Conservation (phyloP, 169 alveolate species). For the Plasmodium reichenowi region DNA sequence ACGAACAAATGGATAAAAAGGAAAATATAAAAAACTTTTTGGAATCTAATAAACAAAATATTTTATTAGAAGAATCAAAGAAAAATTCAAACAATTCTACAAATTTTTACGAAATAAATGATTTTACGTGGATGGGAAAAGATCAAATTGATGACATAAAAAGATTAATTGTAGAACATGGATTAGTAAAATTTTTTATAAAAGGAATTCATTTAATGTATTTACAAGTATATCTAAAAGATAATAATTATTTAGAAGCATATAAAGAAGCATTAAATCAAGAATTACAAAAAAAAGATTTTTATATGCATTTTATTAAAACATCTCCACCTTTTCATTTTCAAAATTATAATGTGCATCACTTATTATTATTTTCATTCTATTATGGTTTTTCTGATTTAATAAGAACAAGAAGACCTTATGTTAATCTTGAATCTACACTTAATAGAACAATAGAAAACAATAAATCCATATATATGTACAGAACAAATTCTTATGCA, state of each 20-base stretch:
- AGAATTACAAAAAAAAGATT: constrained; percentile 50
- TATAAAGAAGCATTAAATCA: constrained; percentile 30
- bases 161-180: constrained; percentile 37
- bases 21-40: too few relatives aligned
- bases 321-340: constrained; percentile 66
- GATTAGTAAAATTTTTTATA: constrained; percentile 41
- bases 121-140: constrained; percentile 60
- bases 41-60: too few relatives aligned
- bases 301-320: constrained; percentile 46
- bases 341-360: constrained; percentile 38
- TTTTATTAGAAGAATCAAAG: too few relatives aligned
- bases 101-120: constrained; percentile 25
- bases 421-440: constrained; percentile 42
- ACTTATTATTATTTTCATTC: constrained; percentile 57
- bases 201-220: constrained; percentile 57
- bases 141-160: constrained; percentile 61
- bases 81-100: too few relatives aligned
- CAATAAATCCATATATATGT: constrained; percentile 20
- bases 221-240: constrained; percentile 25
- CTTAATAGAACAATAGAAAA: constrained; percentile 37
- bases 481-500: constrained; percentile 27
- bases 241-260: constrained; percentile 49
- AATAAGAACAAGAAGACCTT: constrained; percentile 53
- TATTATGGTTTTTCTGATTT: constrained; percentile 66
- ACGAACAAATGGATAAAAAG: neutral